Evolutionary conservation across 257 asterid species (phyloP).

Genomic region (Orobanche coerulescens): DNA sequence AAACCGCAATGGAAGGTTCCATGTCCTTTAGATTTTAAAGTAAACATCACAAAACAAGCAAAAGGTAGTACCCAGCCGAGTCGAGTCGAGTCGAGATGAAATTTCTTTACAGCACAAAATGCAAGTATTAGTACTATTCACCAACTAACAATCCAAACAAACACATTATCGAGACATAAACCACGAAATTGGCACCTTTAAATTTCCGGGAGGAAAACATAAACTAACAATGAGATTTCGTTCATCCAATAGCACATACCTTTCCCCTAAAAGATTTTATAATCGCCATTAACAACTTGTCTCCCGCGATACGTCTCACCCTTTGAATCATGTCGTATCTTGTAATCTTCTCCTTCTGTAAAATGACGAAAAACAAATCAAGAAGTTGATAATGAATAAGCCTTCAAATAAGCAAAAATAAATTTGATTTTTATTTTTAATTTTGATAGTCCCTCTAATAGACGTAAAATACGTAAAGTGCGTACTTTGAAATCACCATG

Average conservation of each 20-base stretch:
- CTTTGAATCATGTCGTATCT: constrained; percentile 35
- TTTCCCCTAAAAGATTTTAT: constrained; percentile 33
- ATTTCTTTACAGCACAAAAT: too few relatives aligned
- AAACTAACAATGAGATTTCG: not conserved
- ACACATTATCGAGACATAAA: not conserved
- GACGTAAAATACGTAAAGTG: not conserved
- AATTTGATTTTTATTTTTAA: too few relatives aligned
- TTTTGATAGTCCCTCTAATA: too few relatives aligned
- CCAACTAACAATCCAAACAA: not conserved
- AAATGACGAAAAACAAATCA: not conserved
- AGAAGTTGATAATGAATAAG: not conserved
- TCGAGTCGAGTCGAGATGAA: too few relatives aligned
- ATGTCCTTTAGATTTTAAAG: too few relatives aligned
- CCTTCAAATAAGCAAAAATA: not conserved
- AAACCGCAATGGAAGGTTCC: too few relatives aligned
- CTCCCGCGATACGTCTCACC: constrained; percentile 47
- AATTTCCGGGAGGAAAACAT: not conserved
- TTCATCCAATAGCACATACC: constrained; percentile 18
- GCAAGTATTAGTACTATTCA: not conserved
- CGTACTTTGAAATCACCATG: constrained; percentile 39
- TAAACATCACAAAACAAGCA: too few relatives aligned
- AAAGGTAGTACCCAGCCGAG: too few relatives aligned
- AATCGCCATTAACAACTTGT: constrained; percentile 33
- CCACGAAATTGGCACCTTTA: not conserved
- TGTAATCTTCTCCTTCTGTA: constrained; percentile 40